phyloP scores from a whole-genome alignment of 2,329 filamentous ascomycete genomes.

The Sodiomyces alkalinus region DNA sequence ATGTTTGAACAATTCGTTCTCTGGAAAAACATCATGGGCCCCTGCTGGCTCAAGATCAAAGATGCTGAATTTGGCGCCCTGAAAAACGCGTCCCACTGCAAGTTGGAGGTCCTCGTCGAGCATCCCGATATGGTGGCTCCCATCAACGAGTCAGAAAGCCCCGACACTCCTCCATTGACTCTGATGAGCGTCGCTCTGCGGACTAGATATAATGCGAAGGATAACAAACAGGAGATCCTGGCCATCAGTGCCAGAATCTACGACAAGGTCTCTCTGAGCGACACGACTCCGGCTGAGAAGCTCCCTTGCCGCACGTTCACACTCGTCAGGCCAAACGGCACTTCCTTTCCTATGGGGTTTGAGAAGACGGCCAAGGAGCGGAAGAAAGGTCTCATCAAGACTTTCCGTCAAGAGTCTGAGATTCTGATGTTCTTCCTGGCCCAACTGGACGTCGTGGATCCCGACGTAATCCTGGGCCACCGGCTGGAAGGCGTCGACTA shows the following conservation, averaged over 20 bases:
- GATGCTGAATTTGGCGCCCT: constrained; percentile 70
- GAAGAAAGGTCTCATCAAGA: constrained; percentile 60
- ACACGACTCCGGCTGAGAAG: constrained; percentile 79
- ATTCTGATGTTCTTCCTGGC: constrained; percentile 81
- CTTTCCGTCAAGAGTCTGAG: constrained; percentile 72
- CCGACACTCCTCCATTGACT: constrained; percentile 76
- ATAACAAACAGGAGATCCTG: constrained; percentile 93
- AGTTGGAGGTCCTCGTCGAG: constrained; percentile 72
- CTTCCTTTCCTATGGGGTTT: constrained; percentile 73
- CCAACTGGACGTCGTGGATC: constrained; percentile 74
- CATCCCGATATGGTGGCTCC: constrained; percentile 64
- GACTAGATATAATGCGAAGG: constrained; percentile 75
- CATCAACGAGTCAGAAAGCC: constrained; percentile 60
- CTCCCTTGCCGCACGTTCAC: constrained; percentile 86
- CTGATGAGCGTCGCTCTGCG: constrained; percentile 91
- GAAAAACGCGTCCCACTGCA: constrained; percentile 93
- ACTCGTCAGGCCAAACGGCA: constrained; percentile 60
- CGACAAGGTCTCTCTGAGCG: constrained; percentile 72
- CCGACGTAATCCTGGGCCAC: constrained; percentile 87
- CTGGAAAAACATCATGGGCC: constrained; percentile 98
- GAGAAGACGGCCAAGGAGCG: constrained; percentile 59
- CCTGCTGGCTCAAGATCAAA: constrained; percentile 89
- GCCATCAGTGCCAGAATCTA: constrained; percentile 86
- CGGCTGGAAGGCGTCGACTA: constrained; percentile 96
- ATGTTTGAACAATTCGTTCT: constrained; percentile 97